Conservation (phyloP, 768 basidiomycete species). For the Guyanaporus albipodus region DNA sequence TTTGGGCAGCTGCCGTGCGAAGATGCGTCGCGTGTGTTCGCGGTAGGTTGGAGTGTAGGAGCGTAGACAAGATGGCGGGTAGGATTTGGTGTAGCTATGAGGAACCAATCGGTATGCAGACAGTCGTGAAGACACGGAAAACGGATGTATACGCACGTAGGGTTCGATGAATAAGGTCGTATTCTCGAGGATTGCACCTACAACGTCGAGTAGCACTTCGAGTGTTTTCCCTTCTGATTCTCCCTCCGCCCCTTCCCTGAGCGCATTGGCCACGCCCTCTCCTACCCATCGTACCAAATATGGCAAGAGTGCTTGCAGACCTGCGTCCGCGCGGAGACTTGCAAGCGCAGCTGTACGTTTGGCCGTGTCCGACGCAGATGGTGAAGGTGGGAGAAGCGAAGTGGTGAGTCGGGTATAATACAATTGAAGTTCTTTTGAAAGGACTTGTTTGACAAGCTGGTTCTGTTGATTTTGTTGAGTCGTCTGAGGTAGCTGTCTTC, state of each 20-base stretch:
- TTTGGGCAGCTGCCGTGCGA: conserved; percentile 78
- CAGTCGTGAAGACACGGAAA: not conserved
- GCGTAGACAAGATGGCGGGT: conserved; percentile 85
- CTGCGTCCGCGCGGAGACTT: conserved; percentile 84
- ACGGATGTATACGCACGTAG: conserved; percentile 61
- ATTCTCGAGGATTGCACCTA: conserved; percentile 83
- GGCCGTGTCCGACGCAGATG: conserved; percentile 45
- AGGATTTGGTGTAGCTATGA: conserved; percentile 90
- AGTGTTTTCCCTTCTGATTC: conserved; percentile 69
- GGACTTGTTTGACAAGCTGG: conserved; percentile 84
- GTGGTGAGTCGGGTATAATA: conserved; percentile 91
- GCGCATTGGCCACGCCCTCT: conserved; percentile 71
- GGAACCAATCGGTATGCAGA: not conserved
- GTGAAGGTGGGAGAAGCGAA: conserved; percentile 50
- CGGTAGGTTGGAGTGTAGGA: conserved; percentile 84
- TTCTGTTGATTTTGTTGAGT: conserved; percentile 56
- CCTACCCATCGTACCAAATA: conserved; percentile 95
- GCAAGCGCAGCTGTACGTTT: conserved; percentile 89
- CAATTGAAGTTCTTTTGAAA: conserved; percentile 90
- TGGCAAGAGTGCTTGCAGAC: conserved; percentile 85
- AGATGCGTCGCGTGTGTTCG: conserved; percentile 62
- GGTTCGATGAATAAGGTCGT: conserved; percentile 90
- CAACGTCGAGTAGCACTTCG: conserved; percentile 80
- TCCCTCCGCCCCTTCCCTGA: conserved; percentile 46
- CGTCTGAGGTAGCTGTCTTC: conserved; percentile 23